Conservation (phyloP, 1,284 basidiomycete genomes). For the Fomitopsis schrenkii region DNA sequence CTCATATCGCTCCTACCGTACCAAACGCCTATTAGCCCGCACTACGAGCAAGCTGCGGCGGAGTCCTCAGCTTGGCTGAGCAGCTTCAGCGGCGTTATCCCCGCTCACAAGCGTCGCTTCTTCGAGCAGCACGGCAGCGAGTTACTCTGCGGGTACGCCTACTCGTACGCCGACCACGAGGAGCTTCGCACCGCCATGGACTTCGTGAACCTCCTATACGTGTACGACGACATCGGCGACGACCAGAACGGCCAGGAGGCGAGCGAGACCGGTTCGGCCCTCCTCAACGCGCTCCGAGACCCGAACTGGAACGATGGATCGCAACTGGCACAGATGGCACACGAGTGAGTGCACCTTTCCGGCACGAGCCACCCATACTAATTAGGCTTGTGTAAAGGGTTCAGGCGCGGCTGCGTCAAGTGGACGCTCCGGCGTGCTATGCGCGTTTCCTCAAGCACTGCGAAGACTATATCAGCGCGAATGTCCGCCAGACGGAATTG, state of each 20-base stretch:
- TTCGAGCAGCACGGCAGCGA: constrained; percentile 59
- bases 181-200: constrained; percentile 59
- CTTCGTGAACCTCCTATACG: constrained; percentile 64
- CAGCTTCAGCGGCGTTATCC: constrained; percentile 45
- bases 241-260: constrained; percentile 58
- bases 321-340: constrained; percentile 44
- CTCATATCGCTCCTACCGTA: constrained; percentile 49
- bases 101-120: constrained; percentile 54
- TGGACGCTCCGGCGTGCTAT: constrained; percentile 38
- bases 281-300: constrained; percentile 50
- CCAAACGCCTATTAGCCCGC: constrained; percentile 43
- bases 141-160: constrained; percentile 58
- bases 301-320: constrained; percentile 30
- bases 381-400: constrained; percentile 36
- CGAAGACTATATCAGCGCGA: constrained; percentile 52
- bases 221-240: constrained; percentile 67
- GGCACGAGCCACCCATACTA: background rate
- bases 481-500: constrained; percentile 55
- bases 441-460: constrained; percentile 51
- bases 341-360: constrained; percentile 41
- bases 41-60: constrained; percentile 49
- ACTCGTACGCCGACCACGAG: constrained; percentile 54
- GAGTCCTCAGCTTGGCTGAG: constrained; percentile 63
- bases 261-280: constrained; percentile 45
- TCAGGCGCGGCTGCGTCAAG: constrained; percentile 42